Evolutionary conservation across 306 rosid genomes (phyloP).

Genomic region (Carpinus viminea): DNA sequence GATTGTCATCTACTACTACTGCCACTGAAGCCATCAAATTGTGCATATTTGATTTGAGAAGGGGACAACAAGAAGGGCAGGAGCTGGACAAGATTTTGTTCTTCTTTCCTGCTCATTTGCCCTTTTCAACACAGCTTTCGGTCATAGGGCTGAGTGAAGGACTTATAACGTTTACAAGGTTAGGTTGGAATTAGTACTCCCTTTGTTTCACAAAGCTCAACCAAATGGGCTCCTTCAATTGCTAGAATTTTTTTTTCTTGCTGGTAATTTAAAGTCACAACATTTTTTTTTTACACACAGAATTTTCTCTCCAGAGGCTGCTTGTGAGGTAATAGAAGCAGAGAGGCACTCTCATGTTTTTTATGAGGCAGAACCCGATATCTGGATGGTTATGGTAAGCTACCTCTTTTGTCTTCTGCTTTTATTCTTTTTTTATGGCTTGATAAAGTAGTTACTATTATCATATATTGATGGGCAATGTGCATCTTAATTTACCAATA

Average conservation of each 20-base stretch:
- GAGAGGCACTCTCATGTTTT: constrained; percentile 83
- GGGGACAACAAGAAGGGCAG: constrained; percentile 96
- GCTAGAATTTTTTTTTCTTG: background rate
- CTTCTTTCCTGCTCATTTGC: constrained; percentile 80
- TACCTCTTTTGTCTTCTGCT: background rate
- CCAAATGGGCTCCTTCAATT: background rate
- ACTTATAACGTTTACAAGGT: constrained; percentile 95
- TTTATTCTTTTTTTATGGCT: background rate
- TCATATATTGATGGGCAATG: background rate
- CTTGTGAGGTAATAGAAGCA: constrained; percentile 90
- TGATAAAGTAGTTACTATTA: background rate
- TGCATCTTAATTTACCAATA: background rate
- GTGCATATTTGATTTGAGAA: constrained; percentile 82
- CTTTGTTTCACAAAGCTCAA: background rate
- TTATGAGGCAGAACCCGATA: constrained; percentile 82
- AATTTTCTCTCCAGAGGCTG: constrained; percentile 88
- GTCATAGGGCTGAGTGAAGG: constrained; percentile 97
- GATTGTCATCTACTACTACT: constrained; percentile 55
- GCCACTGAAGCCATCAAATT: constrained; percentile 57
- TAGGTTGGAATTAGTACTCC: constrained; percentile 41
- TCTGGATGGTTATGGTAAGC: constrained; percentile 91
- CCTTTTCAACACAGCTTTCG: constrained; percentile 83
- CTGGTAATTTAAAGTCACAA: constrained; percentile 15
- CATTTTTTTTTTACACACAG: constrained; percentile 41
- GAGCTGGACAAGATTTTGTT: constrained; percentile 92